Conservation (phyloP, 2,329 filamentous ascomycete genomes). For the Botrytis paeoniae region DNA sequence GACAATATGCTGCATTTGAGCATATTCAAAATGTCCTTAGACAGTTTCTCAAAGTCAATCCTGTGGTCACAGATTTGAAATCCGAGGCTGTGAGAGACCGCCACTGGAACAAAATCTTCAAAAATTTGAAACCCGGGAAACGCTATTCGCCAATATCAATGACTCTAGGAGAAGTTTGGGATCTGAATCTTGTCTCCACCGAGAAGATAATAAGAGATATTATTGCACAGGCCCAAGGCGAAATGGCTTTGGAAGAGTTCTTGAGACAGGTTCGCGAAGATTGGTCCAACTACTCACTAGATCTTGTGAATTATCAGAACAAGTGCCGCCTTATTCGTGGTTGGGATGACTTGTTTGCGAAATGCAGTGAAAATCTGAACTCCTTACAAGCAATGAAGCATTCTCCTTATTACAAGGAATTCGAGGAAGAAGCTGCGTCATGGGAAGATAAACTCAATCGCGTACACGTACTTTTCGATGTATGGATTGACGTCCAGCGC, state of each 20-base stretch:
- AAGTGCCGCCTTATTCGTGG: conserved; percentile 96
- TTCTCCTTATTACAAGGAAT: conserved; percentile 98
- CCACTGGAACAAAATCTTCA: conserved; percentile 98
- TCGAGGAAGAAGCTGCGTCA: conserved; percentile 91
- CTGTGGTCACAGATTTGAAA: conserved; percentile 83
- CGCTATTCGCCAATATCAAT: conserved; percentile 91
- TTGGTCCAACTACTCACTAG: conserved; percentile 92
- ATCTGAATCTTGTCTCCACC: conserved; percentile 83
- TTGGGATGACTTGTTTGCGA: conserved; percentile 97
- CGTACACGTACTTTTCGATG: conserved; percentile 95
- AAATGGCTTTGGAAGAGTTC: conserved; percentile 98
- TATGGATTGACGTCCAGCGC: conserved; percentile 99
- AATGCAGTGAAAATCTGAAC: conserved; percentile 97
- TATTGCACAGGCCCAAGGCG: conserved; percentile 91
- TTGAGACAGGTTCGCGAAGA: conserved; percentile 93
- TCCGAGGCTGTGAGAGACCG: conserved; percentile 94
- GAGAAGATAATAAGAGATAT: conserved; percentile 89
- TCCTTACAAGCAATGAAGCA: conserved; percentile 98
- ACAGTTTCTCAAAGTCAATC: conserved; percentile 86
- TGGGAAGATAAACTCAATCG: conserved; percentile 99
- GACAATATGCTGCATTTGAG: conserved; percentile 99
- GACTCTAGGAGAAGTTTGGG: conserved; percentile 98
- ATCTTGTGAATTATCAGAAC: conserved; percentile 95
- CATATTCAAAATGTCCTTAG: conserved; percentile 91
- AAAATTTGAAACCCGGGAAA: conserved; percentile 86